phyloP scores from a whole-genome alignment of 73 alveolate genomes.

The Tetrahymena thermophila region DNA sequence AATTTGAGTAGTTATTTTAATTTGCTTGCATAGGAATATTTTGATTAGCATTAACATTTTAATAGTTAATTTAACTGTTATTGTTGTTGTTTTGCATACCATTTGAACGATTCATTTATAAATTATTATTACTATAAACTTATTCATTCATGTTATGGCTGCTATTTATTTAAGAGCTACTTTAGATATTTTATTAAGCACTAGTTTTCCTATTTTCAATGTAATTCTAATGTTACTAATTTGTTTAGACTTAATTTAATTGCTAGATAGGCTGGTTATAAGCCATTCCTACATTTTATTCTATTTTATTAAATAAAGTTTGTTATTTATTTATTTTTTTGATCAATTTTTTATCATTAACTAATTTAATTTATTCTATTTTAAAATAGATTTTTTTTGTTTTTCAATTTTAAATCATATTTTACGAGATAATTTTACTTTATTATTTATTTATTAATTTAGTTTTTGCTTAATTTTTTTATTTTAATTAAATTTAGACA shows the following conservation, averaged over 20 bases:
- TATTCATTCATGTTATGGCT: background rate
- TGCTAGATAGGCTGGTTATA: background rate
- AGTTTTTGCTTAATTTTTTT: no score
- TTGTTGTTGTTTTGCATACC: background rate
- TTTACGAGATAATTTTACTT: no score
- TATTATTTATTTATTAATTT: no score
- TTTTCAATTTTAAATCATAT: no score
- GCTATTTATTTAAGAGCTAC: background rate
- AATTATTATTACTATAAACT: background rate
- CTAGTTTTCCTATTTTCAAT: background rate
- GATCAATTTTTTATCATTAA: no score
- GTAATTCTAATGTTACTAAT: background rate
- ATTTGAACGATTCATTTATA: background rate
- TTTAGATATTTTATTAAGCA: background rate
- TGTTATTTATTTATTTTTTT: background rate
- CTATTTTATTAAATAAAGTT: background rate
- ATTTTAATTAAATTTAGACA: no score
- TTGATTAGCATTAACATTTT: background rate
- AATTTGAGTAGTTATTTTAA: background rate
- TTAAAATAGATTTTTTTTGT: no score
- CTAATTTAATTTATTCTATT: no score
- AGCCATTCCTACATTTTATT: background rate
- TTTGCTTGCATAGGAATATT: background rate
- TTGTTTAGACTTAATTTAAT: background rate
- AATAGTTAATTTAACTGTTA: background rate